phyloP scores from a whole-genome alignment of 345 rosid species.

The Eucalyptus dawsonii region DNA sequence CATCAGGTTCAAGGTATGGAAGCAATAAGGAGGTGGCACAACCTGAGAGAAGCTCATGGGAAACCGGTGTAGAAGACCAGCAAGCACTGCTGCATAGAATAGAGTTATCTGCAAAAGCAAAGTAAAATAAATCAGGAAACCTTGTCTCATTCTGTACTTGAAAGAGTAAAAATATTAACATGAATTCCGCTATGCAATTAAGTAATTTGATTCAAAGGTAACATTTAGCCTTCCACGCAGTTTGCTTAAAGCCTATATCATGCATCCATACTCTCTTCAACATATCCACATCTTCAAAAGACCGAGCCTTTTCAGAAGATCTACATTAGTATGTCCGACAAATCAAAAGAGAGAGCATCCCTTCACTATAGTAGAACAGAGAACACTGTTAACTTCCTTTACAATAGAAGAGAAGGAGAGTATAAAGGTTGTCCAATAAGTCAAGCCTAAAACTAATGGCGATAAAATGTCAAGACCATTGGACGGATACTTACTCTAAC shows the following conservation, averaged over 20 bases:
- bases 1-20: not conserved
- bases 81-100: conserved; percentile 74
- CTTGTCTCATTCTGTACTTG: not conserved
- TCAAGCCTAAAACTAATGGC: not conserved
- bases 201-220: not conserved
- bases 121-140: not conserved
- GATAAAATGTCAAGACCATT: not conserved
- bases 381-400: not conserved
- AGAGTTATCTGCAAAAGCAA: conserved; percentile 54
- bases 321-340: not conserved
- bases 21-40: not conserved
- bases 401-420: not conserved
- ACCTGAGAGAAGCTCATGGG: conserved; percentile 87
- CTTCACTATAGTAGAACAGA: not conserved
- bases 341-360: not conserved
- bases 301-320: not conserved
- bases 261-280: not conserved
- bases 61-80: conserved; percentile 63
- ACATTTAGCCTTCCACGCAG: not conserved
- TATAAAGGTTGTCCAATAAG: not conserved
- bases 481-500: not conserved
- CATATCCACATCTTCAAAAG: not conserved
- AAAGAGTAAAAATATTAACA: not conserved
- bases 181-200: not conserved
- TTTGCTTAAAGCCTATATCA: not conserved